Evolutionary conservation across 345 rosid species (phyloP).

Genomic region (Ceriops tagal): DNA sequence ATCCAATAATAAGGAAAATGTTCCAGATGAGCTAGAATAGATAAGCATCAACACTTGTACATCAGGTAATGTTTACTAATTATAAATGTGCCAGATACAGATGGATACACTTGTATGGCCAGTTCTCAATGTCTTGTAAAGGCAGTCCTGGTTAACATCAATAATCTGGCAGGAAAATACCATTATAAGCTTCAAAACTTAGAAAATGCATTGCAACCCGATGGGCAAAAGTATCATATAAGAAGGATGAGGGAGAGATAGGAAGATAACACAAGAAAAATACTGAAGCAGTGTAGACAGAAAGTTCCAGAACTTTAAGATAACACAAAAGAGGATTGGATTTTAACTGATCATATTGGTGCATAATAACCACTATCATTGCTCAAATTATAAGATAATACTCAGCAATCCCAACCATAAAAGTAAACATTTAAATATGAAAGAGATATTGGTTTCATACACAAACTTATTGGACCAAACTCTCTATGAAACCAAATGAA

Average conservation of each 20-base stretch:
- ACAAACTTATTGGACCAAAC: no score
- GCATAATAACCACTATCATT: background rate
- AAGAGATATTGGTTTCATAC: no score
- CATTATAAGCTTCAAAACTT: slow-evolving; percentile 12
- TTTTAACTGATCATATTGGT: background rate
- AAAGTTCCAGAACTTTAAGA: no score
- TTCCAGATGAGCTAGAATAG: no score
- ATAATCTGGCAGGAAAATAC: slow-evolving; percentile 53
- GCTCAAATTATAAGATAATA: background rate
- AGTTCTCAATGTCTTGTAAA: slow-evolving; percentile 75
- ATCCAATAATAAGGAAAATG: no score
- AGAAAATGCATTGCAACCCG: background rate
- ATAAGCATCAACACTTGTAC: no score
- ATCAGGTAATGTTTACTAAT: background rate
- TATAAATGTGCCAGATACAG: background rate
- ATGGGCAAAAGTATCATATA: background rate
- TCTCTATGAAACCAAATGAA: background rate
- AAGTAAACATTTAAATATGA: no score
- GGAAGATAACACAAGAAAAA: no score
- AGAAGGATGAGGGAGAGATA: background rate
- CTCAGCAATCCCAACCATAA: background rate
- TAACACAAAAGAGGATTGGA: background rate
- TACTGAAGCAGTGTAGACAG: no score
- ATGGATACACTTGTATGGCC: slow-evolving; percentile 94
- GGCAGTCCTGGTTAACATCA: slow-evolving; percentile 61